Evolutionary conservation across 139 green algal genomes (phyloP).

Genomic region (Monoraphidium neglectum): DNA sequence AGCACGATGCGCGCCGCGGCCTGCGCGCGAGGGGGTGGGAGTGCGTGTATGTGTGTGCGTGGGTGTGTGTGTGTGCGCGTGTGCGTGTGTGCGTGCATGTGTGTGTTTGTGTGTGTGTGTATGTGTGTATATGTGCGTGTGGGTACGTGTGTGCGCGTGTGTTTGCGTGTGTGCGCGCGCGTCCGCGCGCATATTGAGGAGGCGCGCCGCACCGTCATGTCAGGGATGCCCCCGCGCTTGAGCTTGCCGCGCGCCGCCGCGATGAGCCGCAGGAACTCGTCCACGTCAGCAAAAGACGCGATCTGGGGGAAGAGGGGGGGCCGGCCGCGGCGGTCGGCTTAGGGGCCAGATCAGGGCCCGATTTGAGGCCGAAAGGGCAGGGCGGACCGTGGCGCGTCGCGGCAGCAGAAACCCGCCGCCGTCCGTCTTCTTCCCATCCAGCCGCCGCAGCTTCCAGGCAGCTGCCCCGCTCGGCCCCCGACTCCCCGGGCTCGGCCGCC

Average conservation of each 20-base stretch:
- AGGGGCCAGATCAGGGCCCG: too few relatives aligned
- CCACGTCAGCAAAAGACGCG: conserved; percentile 55
- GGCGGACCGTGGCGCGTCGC: too few relatives aligned
- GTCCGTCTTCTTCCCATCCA: too few relatives aligned
- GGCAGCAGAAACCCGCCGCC: too few relatives aligned
- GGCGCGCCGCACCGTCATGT: conserved; percentile 63
- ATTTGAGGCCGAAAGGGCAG: neutral
- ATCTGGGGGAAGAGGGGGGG: conserved; percentile 66
- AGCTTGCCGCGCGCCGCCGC: conserved; percentile 86
- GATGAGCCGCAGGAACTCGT: conserved; percentile 83
- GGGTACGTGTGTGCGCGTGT: neutral
- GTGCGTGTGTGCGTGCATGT: too few relatives aligned
- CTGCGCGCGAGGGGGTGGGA: conserved; percentile 2
- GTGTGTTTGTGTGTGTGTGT: too few relatives aligned
- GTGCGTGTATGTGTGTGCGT: too few relatives aligned
- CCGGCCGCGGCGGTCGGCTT: too few relatives aligned
- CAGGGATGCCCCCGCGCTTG: conserved; percentile 69
- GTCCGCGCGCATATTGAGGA: neutral
- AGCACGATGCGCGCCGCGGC: conserved; percentile 77
- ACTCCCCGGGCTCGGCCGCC: too few relatives aligned
- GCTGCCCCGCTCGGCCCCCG: too few relatives aligned
- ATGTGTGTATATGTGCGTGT: neutral
- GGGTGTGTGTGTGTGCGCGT: too few relatives aligned
- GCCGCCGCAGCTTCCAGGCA: too few relatives aligned
- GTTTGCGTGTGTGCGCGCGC: neutral